These are phyloP conservation scores for Pythium coloratum DNA, from an alignment of 352 stramenopile species.

Conservation along the genomic window DNA sequence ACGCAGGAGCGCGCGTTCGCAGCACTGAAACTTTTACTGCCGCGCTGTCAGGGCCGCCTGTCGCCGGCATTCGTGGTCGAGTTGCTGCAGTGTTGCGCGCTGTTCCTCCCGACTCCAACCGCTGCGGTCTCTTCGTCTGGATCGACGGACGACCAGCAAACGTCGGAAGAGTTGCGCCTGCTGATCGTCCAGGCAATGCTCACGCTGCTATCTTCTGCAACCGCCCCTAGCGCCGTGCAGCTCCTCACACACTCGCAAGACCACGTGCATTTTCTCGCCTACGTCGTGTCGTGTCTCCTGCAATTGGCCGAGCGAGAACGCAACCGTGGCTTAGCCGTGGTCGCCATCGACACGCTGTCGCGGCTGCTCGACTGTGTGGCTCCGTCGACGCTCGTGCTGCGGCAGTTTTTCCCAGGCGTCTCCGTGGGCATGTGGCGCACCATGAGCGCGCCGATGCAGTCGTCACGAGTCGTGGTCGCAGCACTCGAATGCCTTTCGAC, in stretches of 20 bases:
- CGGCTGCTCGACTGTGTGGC: not conserved
- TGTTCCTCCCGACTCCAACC: slow-evolving; percentile 51
- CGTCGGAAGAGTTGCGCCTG: slow-evolving; percentile 66
- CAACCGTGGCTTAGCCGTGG: slow-evolving; percentile 12
- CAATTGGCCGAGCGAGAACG: slow-evolving; percentile 47
- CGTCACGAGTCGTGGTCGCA: slow-evolving; percentile 61
- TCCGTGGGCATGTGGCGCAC: slow-evolving; percentile 62
- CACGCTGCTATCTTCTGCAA: slow-evolving; percentile 14
- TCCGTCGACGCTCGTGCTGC: slow-evolving; percentile 23
- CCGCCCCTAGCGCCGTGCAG: slow-evolving; percentile 8
- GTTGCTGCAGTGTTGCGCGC: slow-evolving; percentile 36
- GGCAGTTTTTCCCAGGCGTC: slow-evolving; percentile 75
- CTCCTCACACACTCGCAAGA: slow-evolving; percentile 26
- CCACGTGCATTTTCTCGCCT: slow-evolving; percentile 69
- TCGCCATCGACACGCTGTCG: slow-evolving; percentile 9
- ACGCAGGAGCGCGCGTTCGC: slow-evolving; percentile 38
- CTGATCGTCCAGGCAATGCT: slow-evolving; percentile 36
- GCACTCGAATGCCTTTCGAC: slow-evolving; percentile 55
- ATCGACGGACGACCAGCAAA: slow-evolving; percentile 1
- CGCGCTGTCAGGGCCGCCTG: slow-evolving; percentile 28
- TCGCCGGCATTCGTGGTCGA: slow-evolving; percentile 33
- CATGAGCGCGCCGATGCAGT: slow-evolving; percentile 62
- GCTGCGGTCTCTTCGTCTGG: slow-evolving; percentile 9
- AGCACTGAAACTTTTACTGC: slow-evolving; percentile 36
- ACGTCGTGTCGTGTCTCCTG: slow-evolving; percentile 58